Conservation (phyloP, 78 protist species). For the Anaeramoeba flamelloides region DNA sequence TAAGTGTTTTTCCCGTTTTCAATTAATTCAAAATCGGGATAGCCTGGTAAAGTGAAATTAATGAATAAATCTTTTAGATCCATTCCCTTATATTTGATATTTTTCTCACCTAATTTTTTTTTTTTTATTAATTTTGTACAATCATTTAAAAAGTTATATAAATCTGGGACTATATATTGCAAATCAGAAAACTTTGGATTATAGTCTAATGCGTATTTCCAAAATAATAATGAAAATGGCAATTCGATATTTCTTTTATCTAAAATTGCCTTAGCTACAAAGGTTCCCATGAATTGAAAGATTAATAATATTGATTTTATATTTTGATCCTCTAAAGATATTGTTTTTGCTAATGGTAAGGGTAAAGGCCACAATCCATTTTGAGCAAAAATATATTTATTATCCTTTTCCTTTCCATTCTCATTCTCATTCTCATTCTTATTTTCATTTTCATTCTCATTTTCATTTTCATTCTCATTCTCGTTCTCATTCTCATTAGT, state of each 20-base stretch:
- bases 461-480: background rate
- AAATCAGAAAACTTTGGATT: background rate
- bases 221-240: background rate
- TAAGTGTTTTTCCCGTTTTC: background rate
- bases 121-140: background rate
- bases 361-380: background rate
- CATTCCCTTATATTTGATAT: background rate
- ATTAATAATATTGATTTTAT: background rate
- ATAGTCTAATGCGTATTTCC: background rate
- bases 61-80: background rate
- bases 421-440: background rate
- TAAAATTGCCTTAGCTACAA: background rate
- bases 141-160: background rate
- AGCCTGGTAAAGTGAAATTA: background rate
- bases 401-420: no score
- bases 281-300: background rate
- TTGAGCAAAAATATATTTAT: background rate
- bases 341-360: background rate
- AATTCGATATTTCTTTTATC: background rate
- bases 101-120: background rate
- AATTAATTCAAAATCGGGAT: background rate
- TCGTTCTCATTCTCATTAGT: no score
- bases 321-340: no score
- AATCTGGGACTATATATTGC: background rate
- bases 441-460: no score